Evolutionary conservation across 1,284 basidiomycete species (phyloP), one percentile per base, ranked within the genome.

Genomic region (Apiotrichum gracile): DNA sequence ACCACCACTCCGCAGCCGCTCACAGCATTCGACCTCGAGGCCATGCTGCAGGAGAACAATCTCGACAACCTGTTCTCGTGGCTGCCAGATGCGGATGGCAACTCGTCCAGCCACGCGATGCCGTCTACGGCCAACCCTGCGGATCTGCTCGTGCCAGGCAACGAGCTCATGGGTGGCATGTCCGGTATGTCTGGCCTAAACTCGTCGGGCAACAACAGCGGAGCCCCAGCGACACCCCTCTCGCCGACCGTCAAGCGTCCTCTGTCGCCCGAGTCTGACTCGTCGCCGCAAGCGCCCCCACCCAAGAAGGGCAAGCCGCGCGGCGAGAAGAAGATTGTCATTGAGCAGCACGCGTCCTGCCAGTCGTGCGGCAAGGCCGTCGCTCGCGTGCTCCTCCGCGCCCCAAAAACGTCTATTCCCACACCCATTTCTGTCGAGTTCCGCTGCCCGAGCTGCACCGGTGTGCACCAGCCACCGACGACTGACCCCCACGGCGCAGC

Each of bases 21-120:
- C 57, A 68, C 65, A 6, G 62, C 66, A 4, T 70, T 71, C 51
- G 71, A 73, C 48, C 64, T 73, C 25, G 68, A 73, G 53, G 66
- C 68, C 10, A 66, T 73, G 58, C 55, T 70, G 33, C 63, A 66
- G 47, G 57, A 52, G 33, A 47, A 60, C 33, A 58, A 62, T 34
- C 64, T 69, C 29, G 64, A 66, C 42, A 54, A 62, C 45, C 50
- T 64, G 37, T 67, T 73, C 41, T 66, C 68, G 1, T 73, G 69
- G 69, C 49, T 73, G n/a, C 68, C 70, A 3, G 67, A 70, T 46
- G 54, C 44, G 2, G 44, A 62, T 14, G 61, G 49, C 41, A 27
- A 13, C 5, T 7, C 44, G 21, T 19, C 40, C 13, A 27, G 16
- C 21, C 42, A 49, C 31, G 40, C 42, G 10, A 24, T 54, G 29